Conservation (phyloP, 2,329 filamentous ascomycete genomes). For the Cytospora schulzeri region DNA sequence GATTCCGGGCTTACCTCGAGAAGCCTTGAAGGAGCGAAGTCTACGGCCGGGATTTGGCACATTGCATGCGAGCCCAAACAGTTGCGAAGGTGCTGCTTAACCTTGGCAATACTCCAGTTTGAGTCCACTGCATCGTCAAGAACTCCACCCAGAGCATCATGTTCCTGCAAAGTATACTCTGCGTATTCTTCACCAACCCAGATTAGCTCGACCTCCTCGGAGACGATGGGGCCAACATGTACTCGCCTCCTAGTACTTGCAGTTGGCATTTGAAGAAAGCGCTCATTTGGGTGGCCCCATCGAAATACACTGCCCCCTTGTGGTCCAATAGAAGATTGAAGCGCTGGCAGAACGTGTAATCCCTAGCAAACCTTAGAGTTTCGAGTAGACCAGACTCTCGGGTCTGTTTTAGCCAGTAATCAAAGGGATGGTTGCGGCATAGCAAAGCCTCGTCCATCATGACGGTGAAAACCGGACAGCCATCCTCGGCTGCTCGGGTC, state of each 20-base stretch:
- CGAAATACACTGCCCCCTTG: too few relatives aligned
- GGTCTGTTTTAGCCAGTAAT: too few relatives aligned
- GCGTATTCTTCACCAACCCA: neutral
- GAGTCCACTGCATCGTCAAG: neutral
- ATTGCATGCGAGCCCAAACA: neutral
- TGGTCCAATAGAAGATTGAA: too few relatives aligned
- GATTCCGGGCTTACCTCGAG: neutral
- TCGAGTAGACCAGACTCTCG: too few relatives aligned
- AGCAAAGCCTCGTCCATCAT: too few relatives aligned
- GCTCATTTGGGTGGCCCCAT: too few relatives aligned
- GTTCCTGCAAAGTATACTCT: neutral
- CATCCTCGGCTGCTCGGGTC: neutral
- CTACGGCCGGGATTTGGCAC: neutral
- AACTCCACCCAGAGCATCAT: neutral
- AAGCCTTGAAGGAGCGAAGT: conserved; percentile 1
- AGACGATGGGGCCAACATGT: neutral
- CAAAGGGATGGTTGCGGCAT: too few relatives aligned
- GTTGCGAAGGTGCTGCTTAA: neutral
- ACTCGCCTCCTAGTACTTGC: neutral
- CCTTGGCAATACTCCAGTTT: neutral
- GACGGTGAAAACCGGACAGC: neutral
- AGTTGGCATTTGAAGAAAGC: neutral
- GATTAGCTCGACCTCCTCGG: neutral
- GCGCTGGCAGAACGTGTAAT: too few relatives aligned
- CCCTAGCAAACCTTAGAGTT: too few relatives aligned